Evolutionary conservation across 2,329 filamentous ascomycete species (phyloP), one percentile per base, ranked within the genome.

Genomic region (Neonectria hederae): DNA sequence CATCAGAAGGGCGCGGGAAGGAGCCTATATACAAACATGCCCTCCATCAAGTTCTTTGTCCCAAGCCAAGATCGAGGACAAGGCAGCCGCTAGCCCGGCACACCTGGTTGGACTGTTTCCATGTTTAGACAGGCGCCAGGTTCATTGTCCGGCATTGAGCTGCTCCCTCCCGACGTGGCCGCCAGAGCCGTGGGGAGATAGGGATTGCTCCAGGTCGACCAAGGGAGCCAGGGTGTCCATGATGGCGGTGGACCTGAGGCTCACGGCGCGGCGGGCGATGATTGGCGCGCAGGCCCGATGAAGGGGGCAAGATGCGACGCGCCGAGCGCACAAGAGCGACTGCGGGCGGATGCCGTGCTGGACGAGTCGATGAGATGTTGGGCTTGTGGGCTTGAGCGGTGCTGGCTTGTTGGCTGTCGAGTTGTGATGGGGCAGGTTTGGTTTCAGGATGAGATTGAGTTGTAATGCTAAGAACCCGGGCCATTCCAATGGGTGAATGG

Each of bases 391-490:
- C 35, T 38, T 38, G 35, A 7, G 35, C 35, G 35, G 35, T n/a
- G 35, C 35, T 35, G 22, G 63, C 30, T 52, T 64, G 67, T 66
- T 68, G 65, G 64, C 61, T 59, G 55, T 62, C 49, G 61, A 65
- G 55, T 53, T 53, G 61, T 71, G 58, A 71, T 66, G 68, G 67
- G 72, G 69, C 69, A 63, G 65, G 59, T 68, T 54, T 65, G 67
- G 74, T 75, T 75, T 75, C 74, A 74, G 69, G 54, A 55, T 46
- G 63, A 74, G 65, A 70, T 70, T 69, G 66, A 65, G 63, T 66
- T 68, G 65, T 65, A 66, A 69, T 73, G 71, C 69, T 70, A 62
- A 62, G 43, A 54, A 49, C 64, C 53, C 30, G 48, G 59, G 13
- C 30, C 40, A 54, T 53, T 53, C 35, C 35, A 38, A 38, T 38